A percentile compares a stretch with the other conserved stretches of the same genome.
phyloP scores from a whole-genome alignment of 768 basidiomycete genomes.

The Lentinula boryana region DNA sequence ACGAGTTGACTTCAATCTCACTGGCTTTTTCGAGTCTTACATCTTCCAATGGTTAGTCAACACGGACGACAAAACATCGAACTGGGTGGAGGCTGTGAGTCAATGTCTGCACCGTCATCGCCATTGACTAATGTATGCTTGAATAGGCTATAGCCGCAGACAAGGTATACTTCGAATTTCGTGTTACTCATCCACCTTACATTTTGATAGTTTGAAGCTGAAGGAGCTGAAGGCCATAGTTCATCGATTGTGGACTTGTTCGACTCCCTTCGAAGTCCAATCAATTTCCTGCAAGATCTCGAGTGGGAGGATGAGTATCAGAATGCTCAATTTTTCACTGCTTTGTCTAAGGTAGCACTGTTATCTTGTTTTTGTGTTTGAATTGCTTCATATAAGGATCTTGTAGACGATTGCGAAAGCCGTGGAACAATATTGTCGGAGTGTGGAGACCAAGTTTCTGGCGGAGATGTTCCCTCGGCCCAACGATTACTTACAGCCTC shows the following conservation, averaged over 20 bases:
- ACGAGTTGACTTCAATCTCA: slow-evolving; percentile 60
- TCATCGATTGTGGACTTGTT: slow-evolving; percentile 98
- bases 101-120: not conserved
- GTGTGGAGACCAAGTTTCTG: slow-evolving; percentile 85
- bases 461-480: slow-evolving; percentile 92
- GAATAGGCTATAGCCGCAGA: slow-evolving; percentile 75
- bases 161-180: slow-evolving; percentile 41
- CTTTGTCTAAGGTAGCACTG: slow-evolving; percentile 66
- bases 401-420: slow-evolving; percentile 84
- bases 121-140: not conserved
- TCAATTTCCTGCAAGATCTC: slow-evolving; percentile 81
- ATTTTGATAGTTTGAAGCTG: slow-evolving; percentile 61
- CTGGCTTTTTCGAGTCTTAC: slow-evolving; percentile 80
- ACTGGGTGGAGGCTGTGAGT: slow-evolving; percentile 91
- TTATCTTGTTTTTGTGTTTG: not conserved
- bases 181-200: slow-evolving; percentile 1
- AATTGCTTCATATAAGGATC: not conserved
- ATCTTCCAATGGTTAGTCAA: slow-evolving; percentile 85
- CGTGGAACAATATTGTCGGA: slow-evolving; percentile 86
- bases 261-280: slow-evolving; percentile 87
- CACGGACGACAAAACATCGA: slow-evolving; percentile 83
- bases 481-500: slow-evolving; percentile 71
- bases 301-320: slow-evolving; percentile 92
- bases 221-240: slow-evolving; percentile 78
- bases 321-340: slow-evolving; percentile 85